Conservation (phyloP, 768 basidiomycete species). For the Albatrellus ellisii region DNA sequence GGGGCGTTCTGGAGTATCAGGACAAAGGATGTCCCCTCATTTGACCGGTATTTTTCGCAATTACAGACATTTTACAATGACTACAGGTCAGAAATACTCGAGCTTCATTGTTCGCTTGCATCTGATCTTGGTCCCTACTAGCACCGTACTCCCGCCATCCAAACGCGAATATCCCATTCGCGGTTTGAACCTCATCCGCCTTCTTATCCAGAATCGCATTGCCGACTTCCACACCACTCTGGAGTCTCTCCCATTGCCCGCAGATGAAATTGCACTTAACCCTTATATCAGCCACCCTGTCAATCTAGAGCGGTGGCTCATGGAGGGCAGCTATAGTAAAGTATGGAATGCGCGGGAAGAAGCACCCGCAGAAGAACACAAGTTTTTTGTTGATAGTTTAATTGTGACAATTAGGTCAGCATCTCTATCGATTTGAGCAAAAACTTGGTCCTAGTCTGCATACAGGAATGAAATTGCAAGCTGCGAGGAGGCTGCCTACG, state of each 20-base stretch:
- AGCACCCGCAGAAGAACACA: slow-evolving; percentile 90
- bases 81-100: slow-evolving; percentile 59
- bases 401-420: slow-evolving; percentile 89
- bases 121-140: slow-evolving; percentile 14
- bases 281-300: slow-evolving; percentile 75
- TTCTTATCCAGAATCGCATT: slow-evolving; percentile 91
- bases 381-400: slow-evolving; percentile 83
- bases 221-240: slow-evolving; percentile 96
- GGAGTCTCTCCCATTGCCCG: slow-evolving; percentile 69
- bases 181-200: slow-evolving; percentile 87
- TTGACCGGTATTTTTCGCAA: slow-evolving; percentile 91
- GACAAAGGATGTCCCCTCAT: slow-evolving; percentile 77
- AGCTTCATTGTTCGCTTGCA: background rate
- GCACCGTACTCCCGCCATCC: slow-evolving; percentile 68
- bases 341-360: slow-evolving; percentile 93
- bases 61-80: slow-evolving; percentile 84
- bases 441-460: background rate
- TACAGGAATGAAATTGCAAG: slow-evolving; percentile 91
- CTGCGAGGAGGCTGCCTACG: slow-evolving; percentile 90
- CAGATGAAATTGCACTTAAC: slow-evolving; percentile 54
- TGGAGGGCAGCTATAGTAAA: slow-evolving; percentile 98
- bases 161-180: slow-evolving; percentile 80
- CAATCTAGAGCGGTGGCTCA: slow-evolving; percentile 91
- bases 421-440: slow-evolving; percentile 1
- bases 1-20: slow-evolving; percentile 92